Conservation (phyloP, 108 stramenopile species). For the Cyclotella baltica region DNA sequence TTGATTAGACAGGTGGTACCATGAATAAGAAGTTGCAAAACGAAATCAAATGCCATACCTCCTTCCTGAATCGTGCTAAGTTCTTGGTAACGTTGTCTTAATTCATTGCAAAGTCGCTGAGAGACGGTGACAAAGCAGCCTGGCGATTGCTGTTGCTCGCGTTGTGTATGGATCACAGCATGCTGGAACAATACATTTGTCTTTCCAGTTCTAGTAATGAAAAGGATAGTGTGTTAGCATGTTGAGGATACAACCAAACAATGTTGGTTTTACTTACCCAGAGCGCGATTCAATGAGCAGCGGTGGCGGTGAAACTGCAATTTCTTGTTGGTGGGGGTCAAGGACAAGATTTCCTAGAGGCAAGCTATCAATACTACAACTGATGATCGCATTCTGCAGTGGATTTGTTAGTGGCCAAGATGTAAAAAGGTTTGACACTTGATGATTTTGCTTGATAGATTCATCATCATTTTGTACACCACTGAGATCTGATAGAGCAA, state of each 20-base stretch:
- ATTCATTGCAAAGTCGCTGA: conserved; percentile 23
- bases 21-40: not conserved
- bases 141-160: not conserved
- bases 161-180: conserved; percentile 25
- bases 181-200: conserved; percentile 45
- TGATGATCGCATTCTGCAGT: conserved; percentile 11
- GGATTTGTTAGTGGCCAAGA: conserved; percentile 10
- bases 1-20: not conserved
- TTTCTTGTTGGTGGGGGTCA: conserved; percentile 13
- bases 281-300: conserved; percentile 16
- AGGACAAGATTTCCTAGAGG: conserved; percentile 9
- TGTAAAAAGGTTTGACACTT: not conserved
- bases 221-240: conserved; percentile 14
- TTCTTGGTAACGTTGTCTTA: conserved; percentile 18
- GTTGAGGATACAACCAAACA: not conserved
- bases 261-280: not conserved
- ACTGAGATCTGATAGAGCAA: conserved; percentile 15
- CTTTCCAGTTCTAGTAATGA: conserved; percentile 25
- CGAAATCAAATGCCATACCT: not conserved
- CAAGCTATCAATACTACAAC: conserved; percentile 1
- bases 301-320: not conserved
- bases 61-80: not conserved
- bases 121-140: conserved; percentile 41
- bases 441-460: not conserved
- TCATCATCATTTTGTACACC: not conserved